These are phyloP conservation scores for Dioscorea dumetorum DNA, from an alignment of 106 monocot genomes.

Conservation along the genomic window DNA sequence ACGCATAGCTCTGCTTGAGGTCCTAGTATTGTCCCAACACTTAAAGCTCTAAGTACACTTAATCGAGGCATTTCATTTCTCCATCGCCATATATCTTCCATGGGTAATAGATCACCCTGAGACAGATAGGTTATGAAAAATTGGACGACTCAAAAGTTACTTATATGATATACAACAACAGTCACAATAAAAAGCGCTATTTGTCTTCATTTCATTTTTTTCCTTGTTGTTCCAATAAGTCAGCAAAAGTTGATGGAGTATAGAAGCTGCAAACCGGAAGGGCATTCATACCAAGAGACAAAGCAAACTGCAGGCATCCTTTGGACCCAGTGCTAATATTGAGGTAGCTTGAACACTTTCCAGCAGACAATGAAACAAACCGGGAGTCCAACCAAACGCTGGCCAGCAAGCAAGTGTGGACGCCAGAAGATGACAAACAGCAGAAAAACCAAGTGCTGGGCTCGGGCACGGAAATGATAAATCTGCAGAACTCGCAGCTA, in stretches of 20 bases:
- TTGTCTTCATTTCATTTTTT: too few relatives aligned
- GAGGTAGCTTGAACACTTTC: constrained; percentile 60
- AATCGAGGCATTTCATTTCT: constrained; percentile 71
- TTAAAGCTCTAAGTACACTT: constrained; percentile 67
- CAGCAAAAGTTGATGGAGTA: too few relatives aligned
- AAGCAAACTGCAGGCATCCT: constrained; percentile 88
- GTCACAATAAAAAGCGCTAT: too few relatives aligned
- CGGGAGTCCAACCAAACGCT: constrained; percentile 79
- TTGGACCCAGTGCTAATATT: constrained; percentile 74
- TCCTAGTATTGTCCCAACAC: constrained; percentile 70
- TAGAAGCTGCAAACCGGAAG: too few relatives aligned
- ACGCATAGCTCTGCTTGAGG: constrained; percentile 49
- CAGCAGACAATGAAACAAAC: constrained; percentile 77
- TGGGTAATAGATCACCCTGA: constrained; percentile 85
- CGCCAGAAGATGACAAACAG: constrained; percentile 79
- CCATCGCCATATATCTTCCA: constrained; percentile 96
- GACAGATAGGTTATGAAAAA: not conserved
- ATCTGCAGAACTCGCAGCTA: constrained; percentile 70
- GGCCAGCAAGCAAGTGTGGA: constrained; percentile 93
- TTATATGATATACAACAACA: too few relatives aligned
- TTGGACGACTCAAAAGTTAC: not conserved
- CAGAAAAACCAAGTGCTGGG: constrained; percentile 61
- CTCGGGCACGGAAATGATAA: constrained; percentile 55
- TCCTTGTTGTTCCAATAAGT: too few relatives aligned
- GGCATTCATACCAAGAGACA: constrained; percentile 66